These are phyloP conservation scores for Trypanosoma avium DNA, from an alignment of 208 protist genomes.

Conservation along the genomic window DNA sequence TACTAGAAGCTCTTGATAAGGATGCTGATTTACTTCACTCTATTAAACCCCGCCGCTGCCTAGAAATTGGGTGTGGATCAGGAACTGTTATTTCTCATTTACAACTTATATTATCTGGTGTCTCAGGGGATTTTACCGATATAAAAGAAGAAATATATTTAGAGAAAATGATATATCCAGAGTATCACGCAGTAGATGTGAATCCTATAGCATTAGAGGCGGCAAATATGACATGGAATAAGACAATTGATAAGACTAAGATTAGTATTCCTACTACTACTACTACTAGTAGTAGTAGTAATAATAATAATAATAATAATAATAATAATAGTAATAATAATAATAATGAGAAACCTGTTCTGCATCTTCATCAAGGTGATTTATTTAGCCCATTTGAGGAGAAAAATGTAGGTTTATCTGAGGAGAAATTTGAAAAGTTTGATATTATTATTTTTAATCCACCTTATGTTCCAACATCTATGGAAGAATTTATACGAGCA, in stretches of 20 bases:
- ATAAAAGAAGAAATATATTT: not conserved
- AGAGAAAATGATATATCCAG: not conserved
- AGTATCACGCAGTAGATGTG: conserved; percentile 73
- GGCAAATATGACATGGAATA: conserved; percentile 65
- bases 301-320: no score
- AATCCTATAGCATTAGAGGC: conserved; percentile 84
- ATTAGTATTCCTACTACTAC: no score
- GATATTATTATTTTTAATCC: conserved; percentile 89
- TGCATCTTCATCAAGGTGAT: conserved; percentile 38
- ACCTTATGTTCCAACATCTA: conserved; percentile 86
- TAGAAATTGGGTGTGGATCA: conserved; percentile 84
- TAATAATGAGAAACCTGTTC: not conserved
- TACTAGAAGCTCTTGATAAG: conserved; percentile 75
- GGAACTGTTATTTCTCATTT: conserved; percentile 84
- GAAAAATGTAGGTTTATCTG: not conserved
- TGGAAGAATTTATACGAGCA: conserved; percentile 70
- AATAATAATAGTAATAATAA: no score
- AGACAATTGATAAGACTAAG: conserved; percentile 52
- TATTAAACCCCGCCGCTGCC: conserved; percentile 44
- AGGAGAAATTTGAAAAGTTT: conserved; percentile 19
- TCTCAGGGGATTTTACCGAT: not conserved
- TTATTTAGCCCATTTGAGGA: conserved; percentile 35
- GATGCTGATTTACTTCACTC: conserved; percentile 39
- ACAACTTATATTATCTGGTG: conserved; percentile 28
- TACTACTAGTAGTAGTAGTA: no score